Evolutionary conservation across 2,329 filamentous ascomycete genomes (phyloP), one percentile per base, ranked within the genome.

Genomic region (Drechslerella coelobrocha): DNA sequence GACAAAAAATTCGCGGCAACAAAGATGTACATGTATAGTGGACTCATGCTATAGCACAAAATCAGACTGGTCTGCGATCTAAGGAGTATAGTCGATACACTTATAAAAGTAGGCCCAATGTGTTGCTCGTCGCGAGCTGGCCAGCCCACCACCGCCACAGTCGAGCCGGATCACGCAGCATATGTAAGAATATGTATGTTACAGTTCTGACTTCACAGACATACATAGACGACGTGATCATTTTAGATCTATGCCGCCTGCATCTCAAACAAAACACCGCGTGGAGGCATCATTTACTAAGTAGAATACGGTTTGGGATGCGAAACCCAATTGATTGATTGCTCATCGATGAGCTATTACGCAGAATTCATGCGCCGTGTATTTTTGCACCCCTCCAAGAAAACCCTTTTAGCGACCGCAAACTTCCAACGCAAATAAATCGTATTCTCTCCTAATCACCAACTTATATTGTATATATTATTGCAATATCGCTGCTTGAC

Each of bases 91-190:
- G n/a, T n/a, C n/a, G n/a, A n/a, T n/a, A n/a, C 53, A 54, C 48
- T 21, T 27, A 27, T n/a, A 24, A 43, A 26, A 10, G 19, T 54
- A 50, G 39, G 53, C 62, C 55, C 34, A 68, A 68, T 68, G 63
- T 68, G 63, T 68, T 68, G 63, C 63, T 68, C 63, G 63, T 61
- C 55, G 63, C 63, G 63, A 68, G 50, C 17, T 24, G 34, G 60
- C 12, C 39, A 48, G 39, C 26, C 52, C 54, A 39, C 47, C 54
- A 56, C 63, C 50, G 63, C 56, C 56, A 68, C 63, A n/a, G n/a
- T n/a, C n/a, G n/a, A n/a, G n/a, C n/a, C n/a, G n/a, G n/a, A n/a
- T n/a, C n/a, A n/a, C n/a, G n/a, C n/a, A n/a, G n/a, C n/a, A n/a
- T n/a, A n/a, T n/a, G n/a, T n/a, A n/a, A n/a, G n/a, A n/a, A n/a